Conservation (phyloP, 768 basidiomycete species). For the Lactarius tabidus region DNA sequence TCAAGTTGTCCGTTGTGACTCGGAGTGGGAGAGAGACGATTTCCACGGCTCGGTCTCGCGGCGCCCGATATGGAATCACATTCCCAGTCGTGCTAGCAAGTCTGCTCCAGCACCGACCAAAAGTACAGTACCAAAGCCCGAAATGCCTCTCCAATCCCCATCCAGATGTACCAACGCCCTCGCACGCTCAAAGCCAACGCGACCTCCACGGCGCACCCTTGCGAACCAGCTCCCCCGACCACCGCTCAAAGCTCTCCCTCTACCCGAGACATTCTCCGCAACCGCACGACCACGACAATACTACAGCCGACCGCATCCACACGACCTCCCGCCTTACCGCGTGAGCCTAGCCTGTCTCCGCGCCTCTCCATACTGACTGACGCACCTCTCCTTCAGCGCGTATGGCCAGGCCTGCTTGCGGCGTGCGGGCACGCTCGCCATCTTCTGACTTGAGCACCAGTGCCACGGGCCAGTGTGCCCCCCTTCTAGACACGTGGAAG, state of each 20-base stretch:
- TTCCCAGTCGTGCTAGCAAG: background rate
- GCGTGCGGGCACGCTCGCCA: no score
- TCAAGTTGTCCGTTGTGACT: no score
- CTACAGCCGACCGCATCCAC: slow-evolving; percentile 39
- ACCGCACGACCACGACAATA: slow-evolving; percentile 44
- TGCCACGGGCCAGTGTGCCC: no score
- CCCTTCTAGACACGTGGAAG: no score
- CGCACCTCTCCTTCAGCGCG: slow-evolving; percentile 29
- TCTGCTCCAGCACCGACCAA: background rate
- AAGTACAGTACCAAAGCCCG: background rate
- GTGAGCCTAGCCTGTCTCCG: no score
- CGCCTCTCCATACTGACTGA: background rate
- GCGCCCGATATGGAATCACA: no score
- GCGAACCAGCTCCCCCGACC: slow-evolving; percentile 22
- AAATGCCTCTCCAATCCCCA: background rate
- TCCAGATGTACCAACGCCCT: background rate
- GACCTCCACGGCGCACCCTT: background rate
- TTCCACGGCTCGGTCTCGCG: background rate
- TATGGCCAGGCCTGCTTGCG: slow-evolving; percentile 57
- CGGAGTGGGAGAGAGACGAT: background rate
- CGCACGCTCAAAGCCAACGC: background rate
- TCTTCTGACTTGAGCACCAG: no score
- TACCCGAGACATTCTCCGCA: slow-evolving; percentile 39
- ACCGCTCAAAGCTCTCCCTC: slow-evolving; percentile 16
- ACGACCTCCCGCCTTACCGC: slow-evolving; percentile 42